Conservation (phyloP, 2,329 filamentous ascomycete genomes). For the Reticulascus tulasneorum region DNA sequence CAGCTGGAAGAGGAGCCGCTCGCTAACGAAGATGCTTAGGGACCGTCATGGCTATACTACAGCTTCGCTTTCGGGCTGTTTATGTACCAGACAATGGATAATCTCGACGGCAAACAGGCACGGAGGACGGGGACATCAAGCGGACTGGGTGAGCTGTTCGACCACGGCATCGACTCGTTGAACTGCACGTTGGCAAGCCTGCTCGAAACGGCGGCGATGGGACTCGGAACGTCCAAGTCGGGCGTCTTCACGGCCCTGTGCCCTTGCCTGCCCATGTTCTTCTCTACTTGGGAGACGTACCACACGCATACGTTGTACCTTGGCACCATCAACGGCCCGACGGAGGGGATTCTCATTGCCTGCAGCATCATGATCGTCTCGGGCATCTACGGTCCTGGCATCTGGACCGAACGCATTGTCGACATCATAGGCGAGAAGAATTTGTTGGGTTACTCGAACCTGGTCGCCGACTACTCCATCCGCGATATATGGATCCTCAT, state of each 20-base stretch:
- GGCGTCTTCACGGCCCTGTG: constrained; percentile 90
- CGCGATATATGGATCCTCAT: constrained; percentile 83
- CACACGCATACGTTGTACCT: constrained; percentile 97
- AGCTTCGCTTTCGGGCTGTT: constrained; percentile 94
- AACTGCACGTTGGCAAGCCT: constrained; percentile 94
- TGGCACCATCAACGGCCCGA: constrained; percentile 94
- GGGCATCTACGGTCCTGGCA: constrained; percentile 80
- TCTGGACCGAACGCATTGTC: constrained; percentile 77
- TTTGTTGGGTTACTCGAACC: constrained; percentile 47
- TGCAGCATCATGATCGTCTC: constrained; percentile 81
- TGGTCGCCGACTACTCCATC: constrained; percentile 70
- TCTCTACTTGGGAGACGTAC: constrained; percentile 99
- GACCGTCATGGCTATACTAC: constrained; percentile 88
- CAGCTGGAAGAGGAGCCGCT: constrained; percentile 2
- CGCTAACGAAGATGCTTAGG: constrained; percentile 41
- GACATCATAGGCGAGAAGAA: constrained; percentile 60
- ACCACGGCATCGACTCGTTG: constrained; percentile 96
- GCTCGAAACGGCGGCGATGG: constrained; percentile 90
- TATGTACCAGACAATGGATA: constrained; percentile 99
- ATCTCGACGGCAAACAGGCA: constrained; percentile 97
- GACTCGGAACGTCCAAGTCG: constrained; percentile 74
- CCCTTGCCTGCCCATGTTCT: constrained; percentile 96
- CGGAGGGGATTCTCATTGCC: constrained; percentile 88
- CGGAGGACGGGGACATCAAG: constrained; percentile 92
- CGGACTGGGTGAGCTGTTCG: constrained; percentile 91